Evolutionary conservation across 2,329 filamentous ascomycete genomes (phyloP).

Genomic region (Cercospora sp.): DNA sequence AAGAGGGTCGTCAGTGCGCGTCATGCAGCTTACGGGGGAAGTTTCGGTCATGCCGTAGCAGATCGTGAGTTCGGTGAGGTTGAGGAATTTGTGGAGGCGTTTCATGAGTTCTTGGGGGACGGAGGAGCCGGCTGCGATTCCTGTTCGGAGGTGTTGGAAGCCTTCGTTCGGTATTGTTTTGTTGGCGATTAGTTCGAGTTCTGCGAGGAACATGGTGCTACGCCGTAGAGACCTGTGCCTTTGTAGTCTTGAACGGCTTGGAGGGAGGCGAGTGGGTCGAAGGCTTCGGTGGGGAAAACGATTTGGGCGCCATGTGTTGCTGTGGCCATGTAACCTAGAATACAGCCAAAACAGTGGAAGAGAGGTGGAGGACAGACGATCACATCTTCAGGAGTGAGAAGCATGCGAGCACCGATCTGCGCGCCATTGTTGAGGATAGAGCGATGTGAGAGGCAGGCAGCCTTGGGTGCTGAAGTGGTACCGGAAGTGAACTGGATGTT

Average conservation of each 20-base stretch:
- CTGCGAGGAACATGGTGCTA: slow-evolving; percentile 94
- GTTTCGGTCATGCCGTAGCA: slow-evolving; percentile 98
- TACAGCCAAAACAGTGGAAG: slow-evolving; percentile 78
- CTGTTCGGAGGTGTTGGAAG: slow-evolving; percentile 73
- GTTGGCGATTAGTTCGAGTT: slow-evolving; percentile 69
- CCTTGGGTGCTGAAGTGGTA: slow-evolving; percentile 86
- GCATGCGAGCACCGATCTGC: slow-evolving; percentile 83
- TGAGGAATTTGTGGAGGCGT: slow-evolving; percentile 70
- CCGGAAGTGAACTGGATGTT: slow-evolving; percentile 98
- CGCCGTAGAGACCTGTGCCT: slow-evolving; percentile 76
- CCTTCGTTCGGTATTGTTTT: slow-evolving; percentile 48
- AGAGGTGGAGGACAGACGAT: slow-evolving; percentile 64
- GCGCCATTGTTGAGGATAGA: slow-evolving; percentile 91
- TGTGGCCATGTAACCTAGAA: slow-evolving; percentile 94
- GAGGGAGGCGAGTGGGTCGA: slow-evolving; percentile 75
- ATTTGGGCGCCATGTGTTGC: slow-evolving; percentile 80
- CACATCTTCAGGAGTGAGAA: slow-evolving; percentile 69
- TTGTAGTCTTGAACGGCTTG: slow-evolving; percentile 62
- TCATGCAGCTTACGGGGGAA: slow-evolving; percentile 74
- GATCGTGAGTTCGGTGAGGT: slow-evolving; percentile 80
- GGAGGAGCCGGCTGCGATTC: slow-evolving; percentile 85
- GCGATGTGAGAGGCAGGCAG: slow-evolving; percentile 81
- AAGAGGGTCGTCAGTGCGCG: slow-evolving; percentile 71
- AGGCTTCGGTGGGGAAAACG: slow-evolving; percentile 82
- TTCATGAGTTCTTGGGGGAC: slow-evolving; percentile 82